Evolutionary conservation across 2,329 filamentous ascomycete genomes (phyloP).

Genomic region (Neopestalotiopsis rosae): DNA sequence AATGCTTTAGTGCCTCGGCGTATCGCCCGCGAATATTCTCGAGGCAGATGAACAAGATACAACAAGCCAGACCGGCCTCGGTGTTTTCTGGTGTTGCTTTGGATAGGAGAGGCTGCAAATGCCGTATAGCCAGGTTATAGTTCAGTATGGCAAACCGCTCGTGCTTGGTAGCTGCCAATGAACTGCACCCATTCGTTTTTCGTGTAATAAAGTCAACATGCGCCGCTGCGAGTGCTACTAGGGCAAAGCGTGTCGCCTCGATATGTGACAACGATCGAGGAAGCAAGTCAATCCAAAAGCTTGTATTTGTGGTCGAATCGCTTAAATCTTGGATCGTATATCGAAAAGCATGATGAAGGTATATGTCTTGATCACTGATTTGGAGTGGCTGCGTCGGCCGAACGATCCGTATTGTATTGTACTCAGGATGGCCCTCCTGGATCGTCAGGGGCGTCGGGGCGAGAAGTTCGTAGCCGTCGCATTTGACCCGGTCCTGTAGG

Average conservation of each 20-base stretch:
- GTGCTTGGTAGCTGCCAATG: not conserved
- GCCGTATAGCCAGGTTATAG: constrained; percentile 3
- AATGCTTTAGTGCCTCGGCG: not conserved
- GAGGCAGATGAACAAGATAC: constrained; percentile 9
- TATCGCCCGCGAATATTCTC: constrained; percentile 11
- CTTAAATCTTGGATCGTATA: constrained; percentile 3
- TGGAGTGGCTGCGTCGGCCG: not conserved
- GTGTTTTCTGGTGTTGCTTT: not conserved
- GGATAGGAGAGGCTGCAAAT: constrained; percentile 6
- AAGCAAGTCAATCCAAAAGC: not conserved
- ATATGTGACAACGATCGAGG: not conserved
- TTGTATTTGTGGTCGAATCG: not conserved
- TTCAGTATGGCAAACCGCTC: not conserved
- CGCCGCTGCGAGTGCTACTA: not conserved
- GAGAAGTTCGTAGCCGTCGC: not conserved
- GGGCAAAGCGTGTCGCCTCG: constrained; percentile 1
- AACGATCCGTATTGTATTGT: not conserved
- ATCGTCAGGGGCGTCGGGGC: too few species aligned
- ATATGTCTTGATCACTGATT: not conserved
- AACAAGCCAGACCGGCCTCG: not conserved
- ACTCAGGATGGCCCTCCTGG: not conserved
- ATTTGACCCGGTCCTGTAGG: not conserved
- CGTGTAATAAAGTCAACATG: not conserved
- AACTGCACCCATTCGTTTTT: not conserved
- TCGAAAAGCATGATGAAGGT: not conserved